Evolutionary conservation across 192 early-diverging fungal genomes (phyloP), one percentile per base, ranked within the genome.

Genomic region (Thamnidium elegans): DNA sequence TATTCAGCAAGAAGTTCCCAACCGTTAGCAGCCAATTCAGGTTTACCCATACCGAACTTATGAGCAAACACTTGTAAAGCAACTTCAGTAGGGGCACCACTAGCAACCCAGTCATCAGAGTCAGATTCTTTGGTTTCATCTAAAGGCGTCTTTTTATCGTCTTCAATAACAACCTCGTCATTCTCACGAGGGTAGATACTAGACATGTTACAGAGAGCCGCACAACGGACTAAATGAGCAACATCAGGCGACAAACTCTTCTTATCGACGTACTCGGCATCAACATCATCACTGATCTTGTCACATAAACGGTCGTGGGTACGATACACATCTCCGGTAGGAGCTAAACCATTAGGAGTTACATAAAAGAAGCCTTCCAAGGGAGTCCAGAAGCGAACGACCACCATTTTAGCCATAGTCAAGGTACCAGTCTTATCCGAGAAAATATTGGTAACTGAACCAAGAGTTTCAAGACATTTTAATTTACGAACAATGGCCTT

Each of bases 351-450:
- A 54, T 73, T 68, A 20, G 75, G 58, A 1, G 88, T 78, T 17
- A 94, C 79, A 19, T 81, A 79, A 69, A 89, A 93, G 45, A 79
- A 79, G n/a, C 86, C 82, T 68, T 90, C 90, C 21, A 82, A 71
- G 2, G 82, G 84, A 9, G 92, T 85, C 92, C 94, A 96, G 23
- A 92, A 82, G 31, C 85, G 80, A 19, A 88, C 86, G 14, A 93
- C 85, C 6, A 92, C 93, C 95, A 98, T 98, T 73, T 93, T 94
- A 61, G 92, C 90, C 75, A 95, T 90, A 0, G 95, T 98, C 32
- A 96, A 75, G 11, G 95, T 97, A 14, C 95, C 95, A 0, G 87
- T 89, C 80, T 98, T 98, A 68, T 96, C 95, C 2, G 94, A 95
- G 74, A 93, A 98, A 77, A 98, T 98, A 63, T 92, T 89, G 43